Evolutionary conservation across 2,329 filamentous ascomycete genomes (phyloP), one percentile per base, ranked within the genome.

Genomic region (Geosmithia morbida): DNA sequence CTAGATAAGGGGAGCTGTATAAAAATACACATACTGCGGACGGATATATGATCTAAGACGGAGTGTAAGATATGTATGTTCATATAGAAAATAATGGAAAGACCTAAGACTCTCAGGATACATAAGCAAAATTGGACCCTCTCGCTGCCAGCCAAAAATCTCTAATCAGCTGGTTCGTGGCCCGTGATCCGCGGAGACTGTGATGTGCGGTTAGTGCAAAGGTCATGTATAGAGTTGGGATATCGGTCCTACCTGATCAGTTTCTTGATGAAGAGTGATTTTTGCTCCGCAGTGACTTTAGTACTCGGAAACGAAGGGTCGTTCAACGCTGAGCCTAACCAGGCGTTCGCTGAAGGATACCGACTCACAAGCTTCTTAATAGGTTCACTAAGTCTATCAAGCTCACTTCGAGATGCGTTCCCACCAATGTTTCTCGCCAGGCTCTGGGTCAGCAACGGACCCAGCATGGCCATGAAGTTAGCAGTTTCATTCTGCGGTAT

Each of bases 141-240:
- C 83, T 69, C 51, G 80, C 81, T 2, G 72, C 69, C n/a, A 85
- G 63, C 79, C 82, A 88, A 57, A 87, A 87, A 29, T 85, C 81
- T 49, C 77, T 74, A 2, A 86, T 76, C 1, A 85, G 69, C 48
- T 79, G 72, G 52, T 81, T 85, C 2, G 83, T 86, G 45, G 71
- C 66, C 51, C 74, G 71, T 1, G 74, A 69, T 7, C 84, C 83
- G 40, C 84, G 70, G 33, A 86, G 65, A 56, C 78, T 82, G 48
- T 1, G 42, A 8, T 42, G 17, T 30, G n/a, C 3, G 4, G 46
- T 52, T 26, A 51, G 43, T 13, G 44, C 2, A 37, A 37, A 37
- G 33, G 3, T 26, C 22, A 26, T 26, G 22, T 16, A 37, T 3
- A 16, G 33, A 7, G 33, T 13, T 13, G 33, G 33, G 11, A 37